These are phyloP conservation scores for Flaveria ramosissima DNA, from an alignment of 129 eudicot genomes.

Conservation along the genomic window DNA sequence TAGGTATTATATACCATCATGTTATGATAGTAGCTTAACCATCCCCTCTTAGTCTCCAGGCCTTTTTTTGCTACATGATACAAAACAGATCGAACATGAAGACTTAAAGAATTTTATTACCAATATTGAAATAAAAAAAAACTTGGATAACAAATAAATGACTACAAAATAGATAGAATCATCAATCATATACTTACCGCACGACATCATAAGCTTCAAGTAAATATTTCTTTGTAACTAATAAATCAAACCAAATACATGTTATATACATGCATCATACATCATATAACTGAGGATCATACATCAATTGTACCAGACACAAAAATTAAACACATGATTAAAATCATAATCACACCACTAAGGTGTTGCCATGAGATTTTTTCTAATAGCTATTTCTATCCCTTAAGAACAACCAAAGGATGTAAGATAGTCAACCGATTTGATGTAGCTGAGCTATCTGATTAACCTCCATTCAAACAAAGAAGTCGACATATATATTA, in stretches of 20 bases:
- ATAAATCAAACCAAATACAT: slow-evolving; percentile 2
- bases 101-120: slow-evolving; percentile 41
- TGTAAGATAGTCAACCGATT: no score
- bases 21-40: slow-evolving; percentile 71
- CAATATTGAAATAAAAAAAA: background rate
- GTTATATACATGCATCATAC: slow-evolving; percentile 30
- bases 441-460: no score
- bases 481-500: no score
- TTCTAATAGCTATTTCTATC: no score
- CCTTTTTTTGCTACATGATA: slow-evolving; percentile 96
- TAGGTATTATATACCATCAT: slow-evolving; percentile 56
- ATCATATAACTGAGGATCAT: slow-evolving; percentile 57
- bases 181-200: background rate
- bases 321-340: slow-evolving; percentile 6
- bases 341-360: background rate
- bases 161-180: background rate
- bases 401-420: no score
- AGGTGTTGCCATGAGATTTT: no score
- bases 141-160: background rate
- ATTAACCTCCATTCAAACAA: no score
- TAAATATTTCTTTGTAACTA: background rate
- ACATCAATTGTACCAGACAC: slow-evolving; percentile 57
- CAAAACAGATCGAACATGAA: slow-evolving; percentile 79
- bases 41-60: slow-evolving; percentile 46
- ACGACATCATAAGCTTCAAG: slow-evolving; percentile 1